These are phyloP conservation scores for Pichia sp. DNA, from an alignment of 1,139 yeast genomes.

Conservation along the genomic window DNA sequence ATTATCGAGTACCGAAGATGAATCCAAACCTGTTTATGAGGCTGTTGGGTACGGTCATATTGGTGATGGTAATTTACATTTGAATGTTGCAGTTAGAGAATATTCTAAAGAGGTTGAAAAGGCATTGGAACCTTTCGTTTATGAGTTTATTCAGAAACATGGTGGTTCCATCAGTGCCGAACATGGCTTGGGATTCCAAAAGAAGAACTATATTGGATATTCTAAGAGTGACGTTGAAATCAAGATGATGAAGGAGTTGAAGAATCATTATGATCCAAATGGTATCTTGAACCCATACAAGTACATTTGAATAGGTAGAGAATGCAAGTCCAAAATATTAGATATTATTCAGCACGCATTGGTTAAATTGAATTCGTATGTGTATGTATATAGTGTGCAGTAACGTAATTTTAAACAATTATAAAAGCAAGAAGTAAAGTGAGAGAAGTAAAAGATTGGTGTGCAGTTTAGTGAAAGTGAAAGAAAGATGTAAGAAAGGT, in stretches of 20 bases:
- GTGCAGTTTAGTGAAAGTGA: too few relatives aligned
- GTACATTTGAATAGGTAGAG: constrained; percentile 45
- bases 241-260: constrained; percentile 64
- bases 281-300: constrained; percentile 91
- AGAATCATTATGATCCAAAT: constrained; percentile 80
- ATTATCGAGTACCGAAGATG: constrained; percentile 59
- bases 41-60: constrained; percentile 95
- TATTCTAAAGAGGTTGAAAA: constrained; percentile 72
- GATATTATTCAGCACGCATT: too few relatives aligned
- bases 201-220: constrained; percentile 81
- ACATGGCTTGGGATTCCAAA: constrained; percentile 95
- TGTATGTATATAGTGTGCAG: too few relatives aligned
- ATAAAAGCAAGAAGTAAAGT: too few relatives aligned
- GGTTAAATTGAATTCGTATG: too few relatives aligned
- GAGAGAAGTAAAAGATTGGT: too few relatives aligned
- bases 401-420: too few relatives aligned
- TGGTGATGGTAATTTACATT: constrained; percentile 93
- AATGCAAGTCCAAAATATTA: too few relatives aligned
- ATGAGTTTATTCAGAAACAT: constrained; percentile 71
- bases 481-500: too few relatives aligned
- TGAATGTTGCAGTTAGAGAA: constrained; percentile 84
- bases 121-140: constrained; percentile 84
- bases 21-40: constrained; percentile 62
- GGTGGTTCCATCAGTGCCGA: constrained; percentile 93
- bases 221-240: constrained; percentile 69